phyloP scores from a whole-genome alignment of 139 green algal genomes.

The Tetradesmus lagerheimii region DNA sequence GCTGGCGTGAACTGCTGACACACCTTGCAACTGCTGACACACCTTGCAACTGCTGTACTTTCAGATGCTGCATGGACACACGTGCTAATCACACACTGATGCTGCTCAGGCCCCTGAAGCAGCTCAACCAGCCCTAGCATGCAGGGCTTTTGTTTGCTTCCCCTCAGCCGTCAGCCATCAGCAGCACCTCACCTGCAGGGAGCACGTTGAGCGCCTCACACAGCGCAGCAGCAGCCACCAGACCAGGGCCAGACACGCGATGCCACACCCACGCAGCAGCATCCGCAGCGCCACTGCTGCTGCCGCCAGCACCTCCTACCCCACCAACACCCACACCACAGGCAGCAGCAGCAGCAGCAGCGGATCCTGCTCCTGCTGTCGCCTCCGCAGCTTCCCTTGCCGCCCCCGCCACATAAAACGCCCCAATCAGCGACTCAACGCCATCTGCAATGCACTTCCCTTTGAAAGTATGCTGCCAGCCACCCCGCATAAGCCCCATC shows the following conservation, averaged over 20 bases:
- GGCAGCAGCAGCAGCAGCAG: not conserved
- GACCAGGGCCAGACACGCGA: not conserved
- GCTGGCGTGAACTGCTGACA: no score
- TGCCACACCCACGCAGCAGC: conserved; percentile 22
- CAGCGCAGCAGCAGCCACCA: conserved; percentile 26
- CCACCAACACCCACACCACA: not conserved
- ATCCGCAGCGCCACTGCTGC: not conserved
- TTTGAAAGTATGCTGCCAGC: not conserved
- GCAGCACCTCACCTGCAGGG: not conserved
- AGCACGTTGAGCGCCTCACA: conserved; percentile 37
- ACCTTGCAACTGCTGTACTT: no score
- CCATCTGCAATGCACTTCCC: conserved; percentile 45
- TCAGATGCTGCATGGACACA: no score
- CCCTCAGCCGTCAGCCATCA: no score
- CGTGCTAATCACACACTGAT: no score
- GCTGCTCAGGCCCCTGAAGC: no score
- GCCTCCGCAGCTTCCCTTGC: conserved; percentile 17
- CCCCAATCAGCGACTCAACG: conserved; percentile 40
- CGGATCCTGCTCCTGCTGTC: not conserved
- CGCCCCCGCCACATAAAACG: conserved; percentile 38
- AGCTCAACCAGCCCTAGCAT: no score
- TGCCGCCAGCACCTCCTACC: not conserved
- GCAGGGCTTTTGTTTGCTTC: no score
- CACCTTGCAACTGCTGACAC: no score
- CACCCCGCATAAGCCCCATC: conserved; percentile 7